Conservation (phyloP, 2,329 filamentous ascomycete genomes). For the Tricladium varicosporioides region DNA sequence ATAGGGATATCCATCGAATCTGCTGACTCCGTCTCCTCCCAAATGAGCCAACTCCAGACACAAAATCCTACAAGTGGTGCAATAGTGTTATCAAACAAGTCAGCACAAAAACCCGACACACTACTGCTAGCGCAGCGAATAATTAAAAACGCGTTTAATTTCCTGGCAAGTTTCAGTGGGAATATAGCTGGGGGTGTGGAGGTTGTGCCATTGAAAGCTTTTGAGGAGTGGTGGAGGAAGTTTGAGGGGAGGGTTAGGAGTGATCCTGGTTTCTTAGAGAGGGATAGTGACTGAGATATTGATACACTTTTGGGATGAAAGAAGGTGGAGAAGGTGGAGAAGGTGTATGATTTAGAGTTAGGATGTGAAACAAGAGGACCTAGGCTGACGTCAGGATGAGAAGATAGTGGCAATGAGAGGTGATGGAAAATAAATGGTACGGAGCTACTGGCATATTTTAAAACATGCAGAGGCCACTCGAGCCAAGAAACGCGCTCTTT, state of each 20-base stretch:
- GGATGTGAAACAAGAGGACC: too few species aligned
- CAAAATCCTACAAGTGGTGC: conserved; percentile 26
- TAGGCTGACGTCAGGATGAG: too few species aligned
- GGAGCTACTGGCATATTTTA: too few species aligned
- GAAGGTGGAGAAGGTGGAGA: too few species aligned
- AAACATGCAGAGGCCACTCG: too few species aligned
- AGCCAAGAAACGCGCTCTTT: too few species aligned
- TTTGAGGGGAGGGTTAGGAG: conserved; percentile 84
- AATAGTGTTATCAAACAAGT: conserved; percentile 15
- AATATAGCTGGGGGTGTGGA: conserved; percentile 66
- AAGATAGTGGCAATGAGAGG: too few species aligned
- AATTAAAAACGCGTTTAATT: conserved; percentile 97
- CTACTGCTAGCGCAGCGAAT: conserved; percentile 85
- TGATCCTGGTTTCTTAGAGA: conserved; percentile 87
- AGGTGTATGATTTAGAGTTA: too few species aligned
- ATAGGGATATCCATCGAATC: conserved; percentile 83
- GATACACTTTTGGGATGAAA: too few species aligned
- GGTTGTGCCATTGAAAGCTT: conserved; percentile 89
- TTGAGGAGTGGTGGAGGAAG: conserved; percentile 97
- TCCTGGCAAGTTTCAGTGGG: conserved; percentile 81
- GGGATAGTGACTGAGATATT: conserved; percentile 41
- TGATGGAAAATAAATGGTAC: too few species aligned
- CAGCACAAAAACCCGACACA: conserved; percentile 47
- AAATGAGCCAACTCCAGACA: conserved; percentile 60
- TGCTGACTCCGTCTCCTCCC: conserved; percentile 65